Conservation (phyloP, 352 stramenopile species). For the Globisporangium cystogenes region DNA sequence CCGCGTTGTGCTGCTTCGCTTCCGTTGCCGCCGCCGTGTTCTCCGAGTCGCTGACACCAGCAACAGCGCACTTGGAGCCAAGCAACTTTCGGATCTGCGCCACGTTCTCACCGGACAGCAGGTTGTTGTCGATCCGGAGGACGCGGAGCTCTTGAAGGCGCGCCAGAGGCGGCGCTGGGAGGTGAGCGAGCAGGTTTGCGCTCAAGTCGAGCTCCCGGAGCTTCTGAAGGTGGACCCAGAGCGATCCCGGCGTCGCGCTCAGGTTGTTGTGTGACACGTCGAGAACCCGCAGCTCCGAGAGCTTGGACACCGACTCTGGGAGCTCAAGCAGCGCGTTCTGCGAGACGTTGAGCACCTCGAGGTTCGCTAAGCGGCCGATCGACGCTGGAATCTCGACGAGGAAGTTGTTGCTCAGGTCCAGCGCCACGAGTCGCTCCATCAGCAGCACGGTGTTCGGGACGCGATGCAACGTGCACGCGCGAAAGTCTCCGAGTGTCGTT, state of each 20-base stretch:
- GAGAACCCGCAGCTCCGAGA: slow-evolving; percentile 32
- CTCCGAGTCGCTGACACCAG: background rate
- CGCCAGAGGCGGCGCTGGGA: slow-evolving; percentile 7
- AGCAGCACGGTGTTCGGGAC: slow-evolving; percentile 36
- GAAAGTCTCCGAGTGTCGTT: slow-evolving; percentile 2
- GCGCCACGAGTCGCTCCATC: slow-evolving; percentile 19
- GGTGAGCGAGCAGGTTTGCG: slow-evolving; percentile 9
- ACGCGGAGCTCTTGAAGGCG: slow-evolving; percentile 7
- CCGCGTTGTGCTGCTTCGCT: background rate
- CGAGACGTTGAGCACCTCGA: slow-evolving; percentile 44
- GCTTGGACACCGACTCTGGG: slow-evolving; percentile 18
- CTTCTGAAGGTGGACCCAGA: slow-evolving; percentile 21
- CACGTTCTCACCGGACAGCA: slow-evolving; percentile 17
- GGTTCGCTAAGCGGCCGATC: slow-evolving; percentile 25
- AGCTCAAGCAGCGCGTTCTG: slow-evolving; percentile 49
- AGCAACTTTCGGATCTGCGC: slow-evolving; percentile 6
- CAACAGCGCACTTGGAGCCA: background rate
- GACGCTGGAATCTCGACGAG: slow-evolving; percentile 34
- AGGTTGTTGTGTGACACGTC: slow-evolving; percentile 63
- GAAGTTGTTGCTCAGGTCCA: slow-evolving; percentile 50
- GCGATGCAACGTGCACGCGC: slow-evolving; percentile 8
- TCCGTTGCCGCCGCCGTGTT: background rate
- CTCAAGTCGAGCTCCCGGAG: slow-evolving; percentile 37
- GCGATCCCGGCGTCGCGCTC: slow-evolving; percentile 12
- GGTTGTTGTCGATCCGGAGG: slow-evolving; percentile 25